Base-by-base conservation (phyloP, 768 basidiomycete species). In the Udeniomyces megalosporus region DNA sequence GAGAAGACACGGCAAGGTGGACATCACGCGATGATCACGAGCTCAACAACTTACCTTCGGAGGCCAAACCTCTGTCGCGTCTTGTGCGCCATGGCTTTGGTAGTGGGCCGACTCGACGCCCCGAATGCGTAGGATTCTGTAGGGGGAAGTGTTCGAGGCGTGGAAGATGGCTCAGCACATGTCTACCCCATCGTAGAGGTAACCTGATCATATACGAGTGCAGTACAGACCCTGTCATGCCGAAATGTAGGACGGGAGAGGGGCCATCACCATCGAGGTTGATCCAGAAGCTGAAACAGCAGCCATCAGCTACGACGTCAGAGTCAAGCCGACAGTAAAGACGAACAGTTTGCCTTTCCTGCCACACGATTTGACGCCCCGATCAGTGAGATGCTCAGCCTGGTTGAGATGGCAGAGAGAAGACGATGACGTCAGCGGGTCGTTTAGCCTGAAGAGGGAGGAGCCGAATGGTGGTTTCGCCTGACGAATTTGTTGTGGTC, bases 311-410 rank as follows among this genome's bases (percentile, higher is more conserved):
- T 14, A 24, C 45, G 2, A 44, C 22, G 8, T 42, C 17, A 22
- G 24, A 15, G 20, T 24, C 6, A 14, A 28, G 20, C 7, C 22
- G 28, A 28, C 8, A 44, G 28, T 10, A 1, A 14, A n/a, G 38
- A 58, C 62, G 4, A 10, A 64, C 62, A 58, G 35, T 38, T 64
- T 64, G 3, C 62, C 62, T 12, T 45, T 51, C 17, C 62, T 28
- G 45, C 59, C 58, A 20, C 48, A 49, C 20, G 50, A 52, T 2
- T 53, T 14, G 26, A 64, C 51, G 2, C 12, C 46, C 8, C 62
- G 22, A 2, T 55, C 61, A 0, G 38, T 20, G 8, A 62, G 48
- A 10, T 46, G 24, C 8, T 34, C 14, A 57, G 54, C 24, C 22
- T 4, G 24, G 6, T 20, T 15, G 12, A 45, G 22, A 32, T 2